Base-by-base conservation (phyloP, 176 grass and related monocot genomes). In the Juncus effusus region DNA sequence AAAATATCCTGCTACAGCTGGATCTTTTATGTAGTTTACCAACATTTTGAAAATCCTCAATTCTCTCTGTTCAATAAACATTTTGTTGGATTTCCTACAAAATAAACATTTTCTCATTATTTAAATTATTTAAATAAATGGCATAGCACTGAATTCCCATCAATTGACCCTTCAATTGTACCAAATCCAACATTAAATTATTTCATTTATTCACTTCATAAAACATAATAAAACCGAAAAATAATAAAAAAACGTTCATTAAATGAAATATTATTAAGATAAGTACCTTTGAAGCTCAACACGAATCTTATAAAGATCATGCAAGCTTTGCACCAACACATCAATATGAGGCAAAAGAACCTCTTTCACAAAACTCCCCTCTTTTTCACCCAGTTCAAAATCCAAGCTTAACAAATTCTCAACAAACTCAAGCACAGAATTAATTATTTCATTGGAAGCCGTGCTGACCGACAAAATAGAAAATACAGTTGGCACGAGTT, bases 351-450 rank as follows among this genome's bases (percentile, higher is more conserved):
- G 80, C 38, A 76, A 59, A 66, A 96, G 64, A 86, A 96, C 68
- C 58, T 75, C 79, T 67, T 84, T 86, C 54, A 79, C 62, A 16
- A 73, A 77, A 67, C 81, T 40, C 80, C 79, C 77, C 67, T 82
- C 76, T 74, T 14, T 40, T 56, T 70, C 68, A 12, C 74, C 77
- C 63, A 83, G 83, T 79, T 88, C 82, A 69, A 44, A 83, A 81
- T 96, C 85, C 68, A 96, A 55, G 64, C 66, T 86, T 74, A 96
- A 77, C 45, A 96, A 77, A 89, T 96, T 96, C 71, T 96, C 92
- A 51, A 91, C 79, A 69, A 96, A 88, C 35, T 81, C 74, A 70
- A 96, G 82, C 9, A 80, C 80, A 85, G 75, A 82, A 61, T 84
- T 88, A 54, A 84, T 78, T 53, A 96, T 86, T 16, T 81, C 81